A percentile compares a stretch with the other conserved stretches of the same genome.
phyloP scores from a whole-genome alignment of 139 green algal genomes.

The Monoraphidium neglectum region DNA sequence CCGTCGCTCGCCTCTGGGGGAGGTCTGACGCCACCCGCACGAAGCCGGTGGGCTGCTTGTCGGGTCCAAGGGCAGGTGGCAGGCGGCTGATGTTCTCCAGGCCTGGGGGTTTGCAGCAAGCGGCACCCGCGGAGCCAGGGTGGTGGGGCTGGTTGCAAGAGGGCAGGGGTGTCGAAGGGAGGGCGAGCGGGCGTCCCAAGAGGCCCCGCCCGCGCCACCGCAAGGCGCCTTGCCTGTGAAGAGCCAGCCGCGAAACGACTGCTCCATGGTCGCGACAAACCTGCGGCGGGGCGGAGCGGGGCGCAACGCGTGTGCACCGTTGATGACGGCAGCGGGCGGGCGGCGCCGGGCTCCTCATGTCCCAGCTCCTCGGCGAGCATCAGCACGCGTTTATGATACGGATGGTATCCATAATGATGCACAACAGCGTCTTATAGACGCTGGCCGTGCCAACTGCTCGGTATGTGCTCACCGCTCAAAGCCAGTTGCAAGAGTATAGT shows the following conservation, averaged over 20 bases:
- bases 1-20: constrained; percentile 30
- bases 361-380: too few relatives aligned
- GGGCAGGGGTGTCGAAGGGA: neutral
- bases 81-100: constrained; percentile 23
- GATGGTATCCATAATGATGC: neutral
- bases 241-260: constrained; percentile 44
- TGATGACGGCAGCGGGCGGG: too few relatives aligned
- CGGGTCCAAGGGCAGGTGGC: constrained; percentile 17
- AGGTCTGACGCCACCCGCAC: constrained; percentile 20
- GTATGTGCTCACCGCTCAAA: constrained; percentile 59
- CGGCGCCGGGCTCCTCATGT: too few relatives aligned
- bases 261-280: constrained; percentile 40
- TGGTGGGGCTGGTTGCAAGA: neutral
- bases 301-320: too few relatives aligned
- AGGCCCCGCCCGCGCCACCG: neutral
- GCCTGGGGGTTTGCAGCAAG: neutral
- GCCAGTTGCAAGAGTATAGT: constrained; percentile 60
- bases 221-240: constrained; percentile 26
- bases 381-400: too few relatives aligned
- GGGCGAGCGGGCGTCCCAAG: constrained; percentile 10
- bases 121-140: neutral
- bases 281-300: neutral
- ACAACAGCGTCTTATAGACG: neutral
- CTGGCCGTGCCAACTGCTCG: neutral
- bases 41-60: constrained; percentile 18